phyloP scores from a whole-genome alignment of 2,329 filamentous ascomycete species.

The Seiridium unicorne region DNA sequence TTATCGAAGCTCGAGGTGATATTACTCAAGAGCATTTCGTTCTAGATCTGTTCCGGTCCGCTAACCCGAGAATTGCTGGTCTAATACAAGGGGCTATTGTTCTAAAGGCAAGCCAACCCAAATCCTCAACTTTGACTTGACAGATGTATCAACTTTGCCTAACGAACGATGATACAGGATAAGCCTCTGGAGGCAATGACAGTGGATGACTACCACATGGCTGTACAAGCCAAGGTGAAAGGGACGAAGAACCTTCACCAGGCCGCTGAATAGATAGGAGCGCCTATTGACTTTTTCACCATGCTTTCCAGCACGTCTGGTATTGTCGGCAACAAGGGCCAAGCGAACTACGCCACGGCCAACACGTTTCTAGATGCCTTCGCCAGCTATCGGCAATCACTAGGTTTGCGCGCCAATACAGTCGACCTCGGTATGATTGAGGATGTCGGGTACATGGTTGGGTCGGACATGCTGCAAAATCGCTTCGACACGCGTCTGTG shows the following conservation, averaged over 20 bases:
- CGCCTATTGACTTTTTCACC: constrained; percentile 28
- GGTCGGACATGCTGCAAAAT: not conserved
- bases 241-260: constrained; percentile 43
- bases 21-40: constrained; percentile 22
- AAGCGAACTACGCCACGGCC: constrained; percentile 28
- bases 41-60: constrained; percentile 22
- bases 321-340: constrained; percentile 20
- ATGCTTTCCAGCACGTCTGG: constrained; percentile 20
- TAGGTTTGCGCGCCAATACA: constrained; percentile 4
- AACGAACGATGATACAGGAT: constrained; percentile 18
- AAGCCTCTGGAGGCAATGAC: constrained; percentile 34
- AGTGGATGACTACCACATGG: constrained; percentile 31
- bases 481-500: not conserved
- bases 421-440: constrained; percentile 11
- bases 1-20: constrained; percentile 11
- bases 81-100: not conserved
- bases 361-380: constrained; percentile 28
- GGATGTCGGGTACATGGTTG: constrained; percentile 9
- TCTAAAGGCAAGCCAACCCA: not conserved
- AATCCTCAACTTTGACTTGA: too few species aligned
- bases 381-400: constrained; percentile 9
- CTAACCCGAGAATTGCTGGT: constrained; percentile 6
- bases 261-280: constrained; percentile 6
- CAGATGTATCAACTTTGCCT: too few species aligned
- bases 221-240: constrained; percentile 36